These are phyloP conservation scores for Microbotryomycetes sp. DNA, from an alignment of 1,284 basidiomycete genomes.

Conservation along the genomic window DNA sequence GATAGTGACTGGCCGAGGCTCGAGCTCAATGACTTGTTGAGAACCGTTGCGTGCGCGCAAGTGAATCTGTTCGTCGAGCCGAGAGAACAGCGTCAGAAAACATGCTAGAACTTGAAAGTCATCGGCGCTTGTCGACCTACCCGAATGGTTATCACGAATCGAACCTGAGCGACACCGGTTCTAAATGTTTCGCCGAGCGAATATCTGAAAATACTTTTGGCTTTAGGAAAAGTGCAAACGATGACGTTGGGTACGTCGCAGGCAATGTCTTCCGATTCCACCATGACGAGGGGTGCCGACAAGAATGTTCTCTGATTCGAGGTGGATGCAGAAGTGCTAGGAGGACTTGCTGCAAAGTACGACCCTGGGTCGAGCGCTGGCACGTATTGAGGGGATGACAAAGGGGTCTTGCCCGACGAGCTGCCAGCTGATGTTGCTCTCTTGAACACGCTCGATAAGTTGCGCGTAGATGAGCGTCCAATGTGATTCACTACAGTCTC, in stretches of 20 bases:
- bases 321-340: neutral
- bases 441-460: neutral
- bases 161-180: constrained; percentile 5
- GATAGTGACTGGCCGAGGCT: constrained; percentile 3
- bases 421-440: neutral
- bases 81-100: no score
- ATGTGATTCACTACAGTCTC: neutral
- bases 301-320: neutral
- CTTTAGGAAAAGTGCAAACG: constrained; percentile 11
- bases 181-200: constrained; percentile 30
- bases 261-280: constrained; percentile 2
- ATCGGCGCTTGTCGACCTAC: constrained; percentile 7
- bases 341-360: neutral
- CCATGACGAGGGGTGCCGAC: neutral
- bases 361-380: neutral
- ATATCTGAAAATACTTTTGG: constrained; percentile 24
- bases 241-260: neutral
- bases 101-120: neutral
- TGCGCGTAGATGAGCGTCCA: neutral
- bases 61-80: no score
- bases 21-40: constrained; percentile 14
- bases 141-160: constrained; percentile 15
- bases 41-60: neutral
- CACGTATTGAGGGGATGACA: neutral
- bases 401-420: neutral